Base-by-base conservation (phyloP, 768 basidiomycete genomes). In the Calocera cornea region DNA sequence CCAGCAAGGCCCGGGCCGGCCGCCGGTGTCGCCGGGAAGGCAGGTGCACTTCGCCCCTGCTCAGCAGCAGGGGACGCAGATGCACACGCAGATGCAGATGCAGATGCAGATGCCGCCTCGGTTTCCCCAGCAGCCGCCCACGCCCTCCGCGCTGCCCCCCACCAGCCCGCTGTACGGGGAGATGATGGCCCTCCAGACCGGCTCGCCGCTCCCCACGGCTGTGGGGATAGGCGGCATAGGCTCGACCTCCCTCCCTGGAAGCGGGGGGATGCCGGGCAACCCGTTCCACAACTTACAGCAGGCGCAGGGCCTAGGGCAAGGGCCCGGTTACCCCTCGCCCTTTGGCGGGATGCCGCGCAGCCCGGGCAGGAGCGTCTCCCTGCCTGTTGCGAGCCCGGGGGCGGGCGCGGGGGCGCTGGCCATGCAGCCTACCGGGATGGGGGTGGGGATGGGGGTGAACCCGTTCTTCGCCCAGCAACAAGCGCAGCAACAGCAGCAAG, bases 181-280 rank as follows among this genome's bases (percentile, higher is more conserved):
- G 24, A 27, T 60, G 54, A 60, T 60, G 54, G 54, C 54, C 24
- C 54, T 60, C 54, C 54, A 60, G 31, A 60, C 54, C 7, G 54
- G 54, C 22, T 11, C 27, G 10, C 54, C 54, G 14, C 19, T 60
- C 8, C 27, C 54, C 8, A 47, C 16, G 8, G 8, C 44, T 7
- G 19, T 47, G 44, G 44, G 44, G 44, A n/a, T n/a, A n/a, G n/a
- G n/a, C n/a, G n/a, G n/a, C n/a, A n/a, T n/a, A n/a, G n/a, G n/a
- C n/a, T n/a, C n/a, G n/a, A n/a, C n/a, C n/a, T n/a, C n/a, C n/a
- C n/a, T n/a, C n/a, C n/a, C n/a, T n/a, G n/a, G n/a, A n/a, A n/a
- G n/a, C n/a, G n/a, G n/a, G n/a, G n/a, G n/a, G n/a, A n/a, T n/a
- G n/a, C 27, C 54, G 54, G 27, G 27, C 7, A 60, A 60, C 54